Conservation (phyloP, 108 stramenopile species). For the Cyclotella distinguenda region DNA sequence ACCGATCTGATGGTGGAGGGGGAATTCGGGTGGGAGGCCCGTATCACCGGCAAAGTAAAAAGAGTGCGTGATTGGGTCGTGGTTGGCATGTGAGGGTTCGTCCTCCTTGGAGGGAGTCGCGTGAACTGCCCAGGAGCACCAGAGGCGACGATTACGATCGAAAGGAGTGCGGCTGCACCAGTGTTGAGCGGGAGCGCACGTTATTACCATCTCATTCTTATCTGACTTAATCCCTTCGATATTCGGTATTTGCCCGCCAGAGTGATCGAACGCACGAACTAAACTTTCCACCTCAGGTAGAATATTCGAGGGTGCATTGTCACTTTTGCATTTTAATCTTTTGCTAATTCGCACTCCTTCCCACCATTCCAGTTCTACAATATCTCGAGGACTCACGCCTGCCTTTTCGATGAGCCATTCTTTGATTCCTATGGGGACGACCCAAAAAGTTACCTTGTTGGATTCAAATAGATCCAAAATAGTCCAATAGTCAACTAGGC, state of each 20-base stretch:
- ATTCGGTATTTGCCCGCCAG: constrained; percentile 10
- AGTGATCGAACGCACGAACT: constrained; percentile 35
- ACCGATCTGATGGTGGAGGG: constrained; percentile 83
- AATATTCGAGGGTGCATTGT: not conserved
- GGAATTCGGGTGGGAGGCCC: constrained; percentile 68
- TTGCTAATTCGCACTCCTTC: constrained; percentile 49
- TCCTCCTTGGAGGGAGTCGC: constrained; percentile 15
- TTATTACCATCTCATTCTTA: constrained; percentile 35
- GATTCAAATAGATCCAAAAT: constrained; percentile 49
- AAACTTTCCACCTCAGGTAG: constrained; percentile 31
- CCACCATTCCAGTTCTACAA: constrained; percentile 93
- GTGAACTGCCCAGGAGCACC: constrained; percentile 84
- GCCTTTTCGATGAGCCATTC: constrained; percentile 65
- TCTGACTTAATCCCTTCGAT: not conserved
- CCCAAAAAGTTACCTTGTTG: constrained; percentile 56
- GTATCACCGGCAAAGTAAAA: constrained; percentile 90
- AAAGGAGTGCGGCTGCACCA: constrained; percentile 87
- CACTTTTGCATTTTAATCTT: not conserved
- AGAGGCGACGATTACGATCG: constrained; percentile 84
- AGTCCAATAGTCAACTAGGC: constrained; percentile 58
- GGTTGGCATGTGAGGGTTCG: not conserved
- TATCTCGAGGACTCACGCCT: constrained; percentile 48
- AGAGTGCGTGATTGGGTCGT: constrained; percentile 24
- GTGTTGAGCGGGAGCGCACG: constrained; percentile 89
- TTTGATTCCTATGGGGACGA: constrained; percentile 80